Conservation (phyloP, 495 filamentous ascomycete genomes). For the Aspergillus leporis region DNA sequence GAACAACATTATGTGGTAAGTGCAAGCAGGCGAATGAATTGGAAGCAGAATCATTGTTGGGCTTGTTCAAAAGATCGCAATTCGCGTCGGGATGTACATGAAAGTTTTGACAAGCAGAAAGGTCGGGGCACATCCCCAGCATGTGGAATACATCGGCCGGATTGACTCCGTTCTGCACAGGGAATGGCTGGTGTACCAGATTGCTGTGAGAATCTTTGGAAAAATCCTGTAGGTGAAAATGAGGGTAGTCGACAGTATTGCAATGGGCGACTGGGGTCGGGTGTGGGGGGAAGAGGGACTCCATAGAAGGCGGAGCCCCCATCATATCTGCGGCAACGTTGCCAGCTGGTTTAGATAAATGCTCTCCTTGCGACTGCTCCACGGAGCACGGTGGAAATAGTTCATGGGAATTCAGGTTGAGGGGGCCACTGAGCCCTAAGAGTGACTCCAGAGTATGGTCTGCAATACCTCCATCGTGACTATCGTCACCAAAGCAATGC, state of each 20-base stretch:
- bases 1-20: constrained; percentile 14
- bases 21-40: constrained; percentile 35
- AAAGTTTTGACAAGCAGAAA: constrained; percentile 30
- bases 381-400: constrained; percentile 29
- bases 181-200: constrained; percentile 25
- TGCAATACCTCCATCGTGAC: constrained; percentile 13
- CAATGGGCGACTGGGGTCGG: constrained; percentile 35
- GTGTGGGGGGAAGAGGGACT: constrained; percentile 28
- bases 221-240: constrained; percentile 38
- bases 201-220: constrained; percentile 31
- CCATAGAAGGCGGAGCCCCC: constrained; percentile 24
- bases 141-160: constrained; percentile 45
- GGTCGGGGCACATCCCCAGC: constrained; percentile 41
- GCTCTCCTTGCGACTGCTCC: constrained; percentile 16
- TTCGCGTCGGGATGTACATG: constrained; percentile 28
- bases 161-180: constrained; percentile 34
- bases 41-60: constrained; percentile 17
- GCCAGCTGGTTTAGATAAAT: constrained; percentile 25
- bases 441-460: constrained; percentile 38
- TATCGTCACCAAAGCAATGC: constrained; percentile 37
- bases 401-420: constrained; percentile 32
- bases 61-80: constrained; percentile 14
- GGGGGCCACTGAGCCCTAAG: constrained; percentile 34
- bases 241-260: constrained; percentile 33
- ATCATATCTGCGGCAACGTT: constrained; percentile 20